Evolutionary conservation across 2,329 filamentous ascomycete genomes (phyloP), one percentile per base, ranked within the genome.

Genomic region (Fusarium xyrophilum): DNA sequence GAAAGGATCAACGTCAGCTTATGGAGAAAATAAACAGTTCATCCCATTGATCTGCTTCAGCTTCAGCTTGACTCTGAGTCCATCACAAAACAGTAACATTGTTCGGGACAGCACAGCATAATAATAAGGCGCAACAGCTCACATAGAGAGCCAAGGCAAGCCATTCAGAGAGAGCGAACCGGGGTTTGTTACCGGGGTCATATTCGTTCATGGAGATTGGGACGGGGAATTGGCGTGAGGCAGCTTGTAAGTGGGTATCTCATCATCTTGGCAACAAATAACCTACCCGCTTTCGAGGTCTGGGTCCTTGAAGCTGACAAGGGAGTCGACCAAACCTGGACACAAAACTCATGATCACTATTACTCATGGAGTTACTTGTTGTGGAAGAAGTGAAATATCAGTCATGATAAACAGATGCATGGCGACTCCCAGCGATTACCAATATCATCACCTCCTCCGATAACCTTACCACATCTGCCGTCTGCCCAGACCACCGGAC

Each of bases 221-320:
- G 55, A 68, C 54, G 66, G 65, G 65, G 65, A 68, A 69, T 54
- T 69, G 65, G 66, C 50, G 48, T 69, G 61, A 53, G 56, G 53
- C 65, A 60, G 39, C 65, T 62, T 65, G 30, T 50, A 55, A 51
- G 66, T 69, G 65, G 66, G 59, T 53, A 40, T 39, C 50, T 40
- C 27, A 46, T 44, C 23, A 42, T 47, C 65, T 56, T 56, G 53
- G 65, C 65, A 68, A 44, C 47, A 58, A 58, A 65, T 54, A 51
- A 54, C 32, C 56, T 50, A 56, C 47, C 36, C 33, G 53, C 44
- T 58, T 58, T 54, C 36, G 51, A 60, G 51, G 51, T 53, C 65
- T 56, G 52, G 65, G 46, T 65, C 56, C 32, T 57, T 57, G 61
- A 42, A 35, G 32, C 39, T 35, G 53, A 56, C 60, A 65, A 38